Evolutionary conservation across 768 basidiomycete genomes (phyloP).

Genomic region (Naganishia friedmannii): DNA sequence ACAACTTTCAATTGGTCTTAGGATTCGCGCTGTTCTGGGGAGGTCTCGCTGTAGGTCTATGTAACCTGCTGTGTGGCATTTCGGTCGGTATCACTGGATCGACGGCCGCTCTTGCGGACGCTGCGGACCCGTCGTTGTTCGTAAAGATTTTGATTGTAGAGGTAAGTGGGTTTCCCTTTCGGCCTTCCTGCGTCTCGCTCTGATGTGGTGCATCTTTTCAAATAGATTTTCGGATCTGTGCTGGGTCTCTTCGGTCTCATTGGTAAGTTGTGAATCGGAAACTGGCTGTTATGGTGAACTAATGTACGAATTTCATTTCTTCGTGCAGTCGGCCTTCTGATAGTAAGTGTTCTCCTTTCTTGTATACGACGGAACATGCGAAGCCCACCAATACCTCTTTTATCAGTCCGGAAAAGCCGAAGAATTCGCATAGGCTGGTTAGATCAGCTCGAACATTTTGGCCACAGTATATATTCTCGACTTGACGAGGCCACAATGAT

Average conservation of each 20-base stretch:
- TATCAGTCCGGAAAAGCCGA: conserved; percentile 52
- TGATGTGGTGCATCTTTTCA: neutral
- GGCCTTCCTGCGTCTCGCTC: neutral
- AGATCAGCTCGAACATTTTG: neutral
- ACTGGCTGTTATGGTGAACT: neutral
- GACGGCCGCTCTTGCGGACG: conserved; percentile 90
- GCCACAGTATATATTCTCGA: neutral
- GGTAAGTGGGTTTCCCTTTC: conserved; percentile 67
- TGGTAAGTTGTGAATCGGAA: conserved; percentile 59
- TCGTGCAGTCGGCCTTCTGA: conserved; percentile 69
- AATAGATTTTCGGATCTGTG: conserved; percentile 57
- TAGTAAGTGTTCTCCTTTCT: conserved; percentile 58
- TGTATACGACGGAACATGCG: neutral
- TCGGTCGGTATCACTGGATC: conserved; percentile 93
- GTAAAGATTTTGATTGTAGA: conserved; percentile 97
- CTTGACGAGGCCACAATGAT: neutral
- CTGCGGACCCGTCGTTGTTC: conserved; percentile 88
- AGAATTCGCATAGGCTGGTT: conserved; percentile 47
- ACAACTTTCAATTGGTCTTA: conserved; percentile 41
- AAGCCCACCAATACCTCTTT: conserved; percentile 11
- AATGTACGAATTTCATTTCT: conserved; percentile 5
- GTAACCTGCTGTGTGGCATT: conserved; percentile 91
- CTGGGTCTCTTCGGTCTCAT: conserved; percentile 90
- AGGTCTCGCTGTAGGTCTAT: conserved; percentile 85
- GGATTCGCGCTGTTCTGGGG: conserved; percentile 96